phyloP scores from a whole-genome alignment of 2,329 filamentous ascomycete species.

The Emmonsiellopsis sp. region DNA sequence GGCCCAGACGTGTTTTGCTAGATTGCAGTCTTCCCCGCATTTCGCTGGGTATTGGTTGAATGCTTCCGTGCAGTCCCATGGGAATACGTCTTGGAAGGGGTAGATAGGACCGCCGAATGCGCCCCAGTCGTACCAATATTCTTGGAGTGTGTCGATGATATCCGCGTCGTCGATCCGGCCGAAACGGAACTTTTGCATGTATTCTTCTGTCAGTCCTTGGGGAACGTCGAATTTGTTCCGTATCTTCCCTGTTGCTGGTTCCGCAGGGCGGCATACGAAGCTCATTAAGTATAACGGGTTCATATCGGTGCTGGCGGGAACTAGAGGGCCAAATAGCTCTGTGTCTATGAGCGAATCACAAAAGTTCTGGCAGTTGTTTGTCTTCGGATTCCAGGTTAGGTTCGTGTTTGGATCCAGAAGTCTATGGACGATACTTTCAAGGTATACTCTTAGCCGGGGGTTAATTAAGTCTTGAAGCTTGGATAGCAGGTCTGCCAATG shows the following conservation, averaged over 20 bases:
- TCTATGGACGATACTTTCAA: slow-evolving; percentile 20
- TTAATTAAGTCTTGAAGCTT: slow-evolving; percentile 19
- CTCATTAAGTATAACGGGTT: slow-evolving; percentile 30
- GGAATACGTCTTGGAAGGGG: slow-evolving; percentile 21
- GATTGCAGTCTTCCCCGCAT: too few species aligned
- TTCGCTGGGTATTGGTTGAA: too few species aligned
- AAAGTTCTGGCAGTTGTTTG: too few species aligned
- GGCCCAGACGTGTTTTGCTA: too few species aligned
- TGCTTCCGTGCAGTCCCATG: too few species aligned
- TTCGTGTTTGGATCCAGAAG: too few species aligned
- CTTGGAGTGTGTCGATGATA: slow-evolving; percentile 35
- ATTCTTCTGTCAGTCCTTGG: slow-evolving; percentile 36
- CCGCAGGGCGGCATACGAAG: slow-evolving; percentile 27
- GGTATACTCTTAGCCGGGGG: slow-evolving; percentile 20
- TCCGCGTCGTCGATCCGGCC: slow-evolving; percentile 35
- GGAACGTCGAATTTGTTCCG: slow-evolving; percentile 30
- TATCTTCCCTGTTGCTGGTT: slow-evolving; percentile 16
- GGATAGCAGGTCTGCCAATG: slow-evolving; percentile 6
- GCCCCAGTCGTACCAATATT: slow-evolving; percentile 42
- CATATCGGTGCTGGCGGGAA: too few species aligned
- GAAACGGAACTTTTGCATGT: slow-evolving; percentile 31
- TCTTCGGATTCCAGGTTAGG: too few species aligned
- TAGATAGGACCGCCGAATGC: slow-evolving; percentile 33
- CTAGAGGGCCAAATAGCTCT: too few species aligned
- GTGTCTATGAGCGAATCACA: too few species aligned